These are phyloP conservation scores for Cordyceps cateniannulata DNA, from an alignment of 2,329 filamentous ascomycete genomes.

Conservation along the genomic window DNA sequence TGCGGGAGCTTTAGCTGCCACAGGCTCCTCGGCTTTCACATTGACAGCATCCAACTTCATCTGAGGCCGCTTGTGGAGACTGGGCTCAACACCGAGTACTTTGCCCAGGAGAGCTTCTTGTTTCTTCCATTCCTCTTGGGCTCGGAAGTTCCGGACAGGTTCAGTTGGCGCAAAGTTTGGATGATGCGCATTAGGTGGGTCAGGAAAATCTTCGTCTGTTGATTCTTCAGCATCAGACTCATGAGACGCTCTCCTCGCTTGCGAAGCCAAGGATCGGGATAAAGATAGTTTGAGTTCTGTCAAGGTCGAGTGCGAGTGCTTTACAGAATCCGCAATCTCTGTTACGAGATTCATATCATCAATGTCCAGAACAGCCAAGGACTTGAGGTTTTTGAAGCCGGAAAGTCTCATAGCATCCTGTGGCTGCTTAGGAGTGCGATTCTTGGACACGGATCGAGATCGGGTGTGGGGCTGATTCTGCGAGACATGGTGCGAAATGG, in stretches of 20 bases:
- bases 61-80: conserved; percentile 28
- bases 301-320: conserved; percentile 48
- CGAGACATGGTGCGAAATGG: conserved; percentile 8
- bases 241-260: conserved; percentile 29
- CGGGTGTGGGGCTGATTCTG: conserved; percentile 14
- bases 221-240: conserved; percentile 42
- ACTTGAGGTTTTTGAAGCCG: conserved; percentile 49
- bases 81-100: conserved; percentile 46
- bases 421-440: conserved; percentile 27
- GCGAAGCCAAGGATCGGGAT: conserved; percentile 43
- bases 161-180: conserved; percentile 31
- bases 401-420: conserved; percentile 48
- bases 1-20: background rate
- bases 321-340: conserved; percentile 50
- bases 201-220: conserved; percentile 49
- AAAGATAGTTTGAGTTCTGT: conserved; percentile 52
- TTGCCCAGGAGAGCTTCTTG: conserved; percentile 48
- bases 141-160: conserved; percentile 39
- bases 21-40: conserved; percentile 16
- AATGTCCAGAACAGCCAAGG: conserved; percentile 52
- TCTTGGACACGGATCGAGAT: conserved; percentile 32
- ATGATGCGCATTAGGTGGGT: conserved; percentile 28
- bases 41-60: conserved; percentile 16
- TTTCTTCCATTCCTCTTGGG: conserved; percentile 46
- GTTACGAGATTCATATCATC: conserved; percentile 49